phyloP scores from a whole-genome alignment of 768 basidiomycete species.

The Rhodotorula paludigena region DNA sequence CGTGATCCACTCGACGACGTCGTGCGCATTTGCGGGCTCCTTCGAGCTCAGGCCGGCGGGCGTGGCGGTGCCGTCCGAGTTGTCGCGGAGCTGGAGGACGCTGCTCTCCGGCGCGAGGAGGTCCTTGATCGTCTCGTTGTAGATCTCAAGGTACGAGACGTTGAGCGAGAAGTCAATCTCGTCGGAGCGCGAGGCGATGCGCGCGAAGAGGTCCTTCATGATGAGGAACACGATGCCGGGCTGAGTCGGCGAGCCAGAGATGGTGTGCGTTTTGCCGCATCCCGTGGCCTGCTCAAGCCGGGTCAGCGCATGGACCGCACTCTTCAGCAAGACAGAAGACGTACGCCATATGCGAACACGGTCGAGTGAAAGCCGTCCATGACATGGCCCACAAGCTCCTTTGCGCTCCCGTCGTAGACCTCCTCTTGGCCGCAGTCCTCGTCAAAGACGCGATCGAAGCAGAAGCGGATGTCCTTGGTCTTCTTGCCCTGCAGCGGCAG shows the following conservation, averaged over 20 bases:
- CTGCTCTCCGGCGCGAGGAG: slow-evolving; percentile 73
- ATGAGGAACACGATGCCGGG: slow-evolving; percentile 94
- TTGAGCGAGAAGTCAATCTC: slow-evolving; percentile 67
- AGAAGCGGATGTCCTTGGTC: slow-evolving; percentile 94
- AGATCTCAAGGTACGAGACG: slow-evolving; percentile 96
- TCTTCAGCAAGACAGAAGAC: slow-evolving; percentile 43
- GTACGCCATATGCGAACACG: slow-evolving; percentile 95
- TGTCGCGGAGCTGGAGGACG: slow-evolving; percentile 87
- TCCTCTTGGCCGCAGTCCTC: slow-evolving; percentile 74
- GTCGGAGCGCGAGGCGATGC: slow-evolving; percentile 78
- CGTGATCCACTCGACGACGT: slow-evolving; percentile 89
- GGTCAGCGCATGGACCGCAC: too few species aligned
- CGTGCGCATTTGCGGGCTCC: slow-evolving; percentile 73
- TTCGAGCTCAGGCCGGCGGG: slow-evolving; percentile 80
- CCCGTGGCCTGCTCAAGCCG: slow-evolving; percentile 99
- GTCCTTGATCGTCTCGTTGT: slow-evolving; percentile 97
- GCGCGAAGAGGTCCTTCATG: slow-evolving; percentile 93
- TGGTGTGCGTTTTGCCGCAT: slow-evolving; percentile 99
- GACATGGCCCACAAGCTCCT: slow-evolving; percentile 75
- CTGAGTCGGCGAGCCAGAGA: slow-evolving; percentile 80
- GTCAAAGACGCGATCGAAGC: slow-evolving; percentile 90
- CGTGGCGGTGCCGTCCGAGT: slow-evolving; percentile 71
- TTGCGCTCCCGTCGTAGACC: slow-evolving; percentile 79
- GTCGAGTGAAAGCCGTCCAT: slow-evolving; percentile 95
- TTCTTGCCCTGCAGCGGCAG: slow-evolving; percentile 66